Percentiles rank a stretch among this genome's conserved stretches.
Conservation (phyloP, 495 filamentous ascomycete species). For the Neohortaea acidophila region DNA sequence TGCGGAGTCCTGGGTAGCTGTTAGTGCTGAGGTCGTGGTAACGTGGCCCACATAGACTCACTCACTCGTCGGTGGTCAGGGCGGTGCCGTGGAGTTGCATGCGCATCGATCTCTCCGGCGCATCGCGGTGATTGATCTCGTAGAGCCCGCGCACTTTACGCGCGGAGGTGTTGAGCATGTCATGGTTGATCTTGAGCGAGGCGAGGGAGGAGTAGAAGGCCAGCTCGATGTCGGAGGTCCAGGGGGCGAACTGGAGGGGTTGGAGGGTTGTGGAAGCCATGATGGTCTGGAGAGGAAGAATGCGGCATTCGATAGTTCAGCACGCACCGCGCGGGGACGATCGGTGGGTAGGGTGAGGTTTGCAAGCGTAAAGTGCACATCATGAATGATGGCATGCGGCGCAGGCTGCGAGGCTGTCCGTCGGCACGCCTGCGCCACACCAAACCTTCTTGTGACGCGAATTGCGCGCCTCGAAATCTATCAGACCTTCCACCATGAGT, state of each 20-base stretch:
- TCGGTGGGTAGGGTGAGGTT: too few species aligned
- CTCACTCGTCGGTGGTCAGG: constrained; percentile 66
- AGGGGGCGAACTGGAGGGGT: constrained; percentile 56
- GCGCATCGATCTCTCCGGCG: constrained; percentile 54
- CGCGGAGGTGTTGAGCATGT: constrained; percentile 85
- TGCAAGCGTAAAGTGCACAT: too few species aligned
- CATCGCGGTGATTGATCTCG: constrained; percentile 54
- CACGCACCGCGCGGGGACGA: too few species aligned
- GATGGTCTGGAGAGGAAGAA: neutral
- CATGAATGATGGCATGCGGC: too few species aligned
- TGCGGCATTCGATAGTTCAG: too few species aligned
- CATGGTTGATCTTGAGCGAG: constrained; percentile 83
- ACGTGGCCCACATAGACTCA: constrained; percentile 13
- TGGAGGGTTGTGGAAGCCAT: constrained; percentile 19
- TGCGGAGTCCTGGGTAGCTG: constrained; percentile 45
- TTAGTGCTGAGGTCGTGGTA: constrained; percentile 4
- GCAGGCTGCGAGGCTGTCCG: too few species aligned
- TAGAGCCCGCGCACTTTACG: constrained; percentile 79
- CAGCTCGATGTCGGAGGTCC: constrained; percentile 84
- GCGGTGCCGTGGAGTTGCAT: constrained; percentile 85
- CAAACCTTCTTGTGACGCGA: too few species aligned
- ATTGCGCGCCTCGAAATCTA: too few species aligned
- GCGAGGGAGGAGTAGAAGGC: constrained; percentile 87
- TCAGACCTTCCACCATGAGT: too few species aligned
- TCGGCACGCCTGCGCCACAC: too few species aligned